A percentile compares a stretch with the other conserved stretches of the same genome.
Evolutionary conservation across 176 grass and related monocot genomes (phyloP).

Genomic region (Ensete ventricosum): DNA sequence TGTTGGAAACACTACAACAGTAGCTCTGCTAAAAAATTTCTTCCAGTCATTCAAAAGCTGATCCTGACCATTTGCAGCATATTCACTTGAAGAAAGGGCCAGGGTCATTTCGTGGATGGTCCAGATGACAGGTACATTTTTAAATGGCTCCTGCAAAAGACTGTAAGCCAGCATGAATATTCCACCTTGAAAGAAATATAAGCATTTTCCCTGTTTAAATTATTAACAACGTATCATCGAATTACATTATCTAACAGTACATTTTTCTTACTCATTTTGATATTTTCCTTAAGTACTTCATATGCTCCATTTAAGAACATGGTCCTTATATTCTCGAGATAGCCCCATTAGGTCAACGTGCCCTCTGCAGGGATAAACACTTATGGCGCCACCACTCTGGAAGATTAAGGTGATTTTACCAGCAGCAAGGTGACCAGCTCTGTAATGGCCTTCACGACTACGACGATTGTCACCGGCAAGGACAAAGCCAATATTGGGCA

Average conservation of each 20-base stretch:
- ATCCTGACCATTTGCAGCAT: slow-evolving; percentile 53
- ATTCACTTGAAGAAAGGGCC: slow-evolving; percentile 43
- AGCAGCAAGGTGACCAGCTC: too few species aligned
- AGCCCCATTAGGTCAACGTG: background rate
- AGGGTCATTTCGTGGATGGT: slow-evolving; percentile 75
- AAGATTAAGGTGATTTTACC: background rate
- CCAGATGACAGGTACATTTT: slow-evolving; percentile 91
- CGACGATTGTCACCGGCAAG: too few species aligned
- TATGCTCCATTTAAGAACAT: background rate
- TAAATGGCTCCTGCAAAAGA: slow-evolving; percentile 96
- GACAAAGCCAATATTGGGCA: too few species aligned
- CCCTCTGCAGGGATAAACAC: background rate
- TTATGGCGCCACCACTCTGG: background rate
- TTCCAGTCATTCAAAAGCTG: slow-evolving; percentile 76
- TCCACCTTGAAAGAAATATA: background rate
- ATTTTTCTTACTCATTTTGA: background rate
- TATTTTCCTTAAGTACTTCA: background rate
- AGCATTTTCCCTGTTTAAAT: background rate
- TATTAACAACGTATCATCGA: background rate
- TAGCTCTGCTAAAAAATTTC: slow-evolving; percentile 62
- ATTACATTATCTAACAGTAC: background rate
- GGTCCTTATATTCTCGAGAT: background rate
- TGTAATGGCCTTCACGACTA: too few species aligned
- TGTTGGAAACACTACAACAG: slow-evolving; percentile 85
- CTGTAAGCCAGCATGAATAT: slow-evolving; percentile 41